Percentiles rank a stretch among this genome's conserved stretches.
phyloP scores from a whole-genome alignment of 495 filamentous ascomycete species.

The Lepidopterella palustris region DNA sequence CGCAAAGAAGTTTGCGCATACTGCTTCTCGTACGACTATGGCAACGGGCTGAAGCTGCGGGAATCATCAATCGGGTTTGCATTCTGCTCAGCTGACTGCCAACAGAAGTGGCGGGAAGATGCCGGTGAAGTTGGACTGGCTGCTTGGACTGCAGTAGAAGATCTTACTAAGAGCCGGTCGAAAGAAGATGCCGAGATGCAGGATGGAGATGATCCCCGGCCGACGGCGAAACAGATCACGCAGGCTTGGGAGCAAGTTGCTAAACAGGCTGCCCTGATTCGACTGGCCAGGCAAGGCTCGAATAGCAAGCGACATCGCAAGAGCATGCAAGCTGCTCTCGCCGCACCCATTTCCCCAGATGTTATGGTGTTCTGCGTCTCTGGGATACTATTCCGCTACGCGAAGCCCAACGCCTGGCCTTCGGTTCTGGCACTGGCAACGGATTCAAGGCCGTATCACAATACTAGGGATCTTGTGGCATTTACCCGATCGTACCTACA shows the following conservation, averaged over 20 bases:
- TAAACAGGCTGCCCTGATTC: conserved; percentile 14
- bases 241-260: conserved; percentile 12
- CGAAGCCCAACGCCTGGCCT: conserved; percentile 9
- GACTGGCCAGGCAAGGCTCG: conserved; percentile 7
- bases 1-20: conserved; percentile 37
- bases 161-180: conserved; percentile 7
- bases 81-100: conserved; percentile 31
- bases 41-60: conserved; percentile 25
- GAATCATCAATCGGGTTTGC: conserved; percentile 25
- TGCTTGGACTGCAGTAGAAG: conserved; percentile 26
- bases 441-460: conserved; percentile 30
- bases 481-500: conserved; percentile 31
- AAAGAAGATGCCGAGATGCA: conserved; percentile 23
- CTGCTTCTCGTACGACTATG: conserved; percentile 37
- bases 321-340: conserved; percentile 17
- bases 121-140: conserved; percentile 23
- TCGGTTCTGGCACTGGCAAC: conserved; percentile 18
- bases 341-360: conserved; percentile 24
- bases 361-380: conserved; percentile 26
- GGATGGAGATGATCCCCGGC: conserved; percentile 15
- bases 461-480: conserved; percentile 22
- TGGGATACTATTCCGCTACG: conserved; percentile 23
- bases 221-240: conserved; percentile 12
- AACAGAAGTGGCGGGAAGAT: conserved; percentile 18
- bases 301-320: conserved; percentile 14